These are phyloP conservation scores for Tirmania nivea DNA, from an alignment of 495 filamentous ascomycete species.

Conservation along the genomic window DNA sequence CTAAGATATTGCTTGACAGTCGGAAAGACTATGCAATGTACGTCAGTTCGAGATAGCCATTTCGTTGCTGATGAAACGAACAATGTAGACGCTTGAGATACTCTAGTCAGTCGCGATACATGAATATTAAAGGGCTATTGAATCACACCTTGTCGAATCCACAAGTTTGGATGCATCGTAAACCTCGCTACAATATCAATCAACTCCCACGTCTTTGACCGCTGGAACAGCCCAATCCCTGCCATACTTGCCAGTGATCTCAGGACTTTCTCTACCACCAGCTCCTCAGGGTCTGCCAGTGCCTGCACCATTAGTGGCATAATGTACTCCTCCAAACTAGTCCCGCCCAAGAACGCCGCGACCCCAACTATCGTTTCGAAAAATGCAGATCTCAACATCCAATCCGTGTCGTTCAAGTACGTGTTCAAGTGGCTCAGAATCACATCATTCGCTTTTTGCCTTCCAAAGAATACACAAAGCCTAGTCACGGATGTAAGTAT, in stretches of 20 bases:
- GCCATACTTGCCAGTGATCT: slow-evolving; percentile 79
- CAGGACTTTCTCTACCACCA: slow-evolving; percentile 77
- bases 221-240: slow-evolving; percentile 64
- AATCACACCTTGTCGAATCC: slow-evolving; percentile 52
- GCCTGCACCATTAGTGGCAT: slow-evolving; percentile 91
- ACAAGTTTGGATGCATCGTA: slow-evolving; percentile 78
- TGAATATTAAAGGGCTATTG: background rate
- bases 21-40: slow-evolving; percentile 59
- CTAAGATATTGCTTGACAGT: slow-evolving; percentile 68
- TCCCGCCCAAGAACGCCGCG: slow-evolving; percentile 68
- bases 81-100: slow-evolving; percentile 37
- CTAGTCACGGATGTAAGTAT: slow-evolving; percentile 86
- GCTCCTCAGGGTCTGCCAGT: slow-evolving; percentile 87
- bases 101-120: background rate
- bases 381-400: slow-evolving; percentile 90
- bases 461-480: slow-evolving; percentile 89
- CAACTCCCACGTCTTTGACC: slow-evolving; percentile 68
- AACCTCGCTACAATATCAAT: slow-evolving; percentile 62
- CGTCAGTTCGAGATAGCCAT: slow-evolving; percentile 62
- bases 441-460: slow-evolving; percentile 70
- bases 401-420: slow-evolving; percentile 89
- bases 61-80: slow-evolving; percentile 58
- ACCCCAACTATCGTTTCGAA: slow-evolving; percentile 92
- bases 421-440: slow-evolving; percentile 91
- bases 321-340: slow-evolving; percentile 82